Conservation (phyloP, 2,329 filamentous ascomycete species). For the Fusarium staphyleae region DNA sequence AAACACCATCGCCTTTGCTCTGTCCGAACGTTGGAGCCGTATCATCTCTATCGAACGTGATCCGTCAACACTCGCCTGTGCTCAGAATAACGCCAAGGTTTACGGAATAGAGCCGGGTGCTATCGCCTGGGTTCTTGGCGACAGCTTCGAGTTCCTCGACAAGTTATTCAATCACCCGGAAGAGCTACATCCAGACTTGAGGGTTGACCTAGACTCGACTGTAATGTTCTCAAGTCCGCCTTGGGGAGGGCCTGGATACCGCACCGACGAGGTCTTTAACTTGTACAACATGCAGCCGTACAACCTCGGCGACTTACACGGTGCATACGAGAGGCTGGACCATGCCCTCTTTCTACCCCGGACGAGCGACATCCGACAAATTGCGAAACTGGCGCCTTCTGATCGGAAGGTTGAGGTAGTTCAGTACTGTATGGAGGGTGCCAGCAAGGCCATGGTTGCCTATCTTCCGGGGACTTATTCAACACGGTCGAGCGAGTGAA, state of each 20-base stretch:
- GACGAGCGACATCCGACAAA: constrained; percentile 81
- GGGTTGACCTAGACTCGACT: constrained; percentile 51
- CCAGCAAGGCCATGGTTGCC: constrained; percentile 81
- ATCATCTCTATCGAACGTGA: constrained; percentile 92
- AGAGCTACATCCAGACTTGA: constrained; percentile 49
- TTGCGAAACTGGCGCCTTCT: constrained; percentile 64
- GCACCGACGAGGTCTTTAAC: constrained; percentile 76
- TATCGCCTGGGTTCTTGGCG: constrained; percentile 86
- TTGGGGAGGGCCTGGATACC: constrained; percentile 66
- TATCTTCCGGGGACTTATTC: constrained; percentile 57
- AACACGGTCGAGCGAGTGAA: constrained; percentile 9
- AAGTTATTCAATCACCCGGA: constrained; percentile 48
- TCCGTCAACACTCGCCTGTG: constrained; percentile 80
- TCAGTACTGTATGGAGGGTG: constrained; percentile 91
- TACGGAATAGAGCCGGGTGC: constrained; percentile 76
- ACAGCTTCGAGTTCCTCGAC: constrained; percentile 81
- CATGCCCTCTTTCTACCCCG: constrained; percentile 84
- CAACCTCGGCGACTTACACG: constrained; percentile 67
- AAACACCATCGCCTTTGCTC: constrained; percentile 93
- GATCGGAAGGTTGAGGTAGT: constrained; percentile 72
- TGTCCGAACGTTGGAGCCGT: constrained; percentile 77
- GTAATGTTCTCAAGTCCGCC: constrained; percentile 66
- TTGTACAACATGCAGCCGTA: constrained; percentile 90
- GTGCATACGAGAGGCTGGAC: constrained; percentile 65
- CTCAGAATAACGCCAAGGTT: constrained; percentile 87